Evolutionary conservation across 108 stramenopile species (phyloP).

Genomic region (Cyclotella baltica): DNA sequence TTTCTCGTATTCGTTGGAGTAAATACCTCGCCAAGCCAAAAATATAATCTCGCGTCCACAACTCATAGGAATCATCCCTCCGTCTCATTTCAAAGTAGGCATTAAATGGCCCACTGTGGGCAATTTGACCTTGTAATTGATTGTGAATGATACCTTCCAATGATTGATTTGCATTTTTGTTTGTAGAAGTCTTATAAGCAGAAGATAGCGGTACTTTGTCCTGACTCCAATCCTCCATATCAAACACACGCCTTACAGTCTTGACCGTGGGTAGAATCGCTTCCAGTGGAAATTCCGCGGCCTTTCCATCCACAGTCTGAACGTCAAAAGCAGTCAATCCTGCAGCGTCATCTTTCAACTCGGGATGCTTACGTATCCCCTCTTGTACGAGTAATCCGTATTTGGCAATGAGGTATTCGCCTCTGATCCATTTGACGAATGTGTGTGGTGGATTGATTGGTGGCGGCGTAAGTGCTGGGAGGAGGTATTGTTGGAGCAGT

Average conservation of each 20-base stretch:
- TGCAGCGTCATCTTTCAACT: slow-evolving; percentile 63
- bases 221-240: slow-evolving; percentile 66
- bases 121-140: slow-evolving; percentile 63
- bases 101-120: slow-evolving; percentile 74
- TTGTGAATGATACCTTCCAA: slow-evolving; percentile 63
- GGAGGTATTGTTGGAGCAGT: slow-evolving; percentile 60
- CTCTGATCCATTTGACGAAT: slow-evolving; percentile 77
- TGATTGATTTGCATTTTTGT: slow-evolving; percentile 16
- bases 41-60: slow-evolving; percentile 83
- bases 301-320: slow-evolving; percentile 25
- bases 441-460: slow-evolving; percentile 51
- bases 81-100: slow-evolving; percentile 73
- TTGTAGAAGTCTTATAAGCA: slow-evolving; percentile 20
- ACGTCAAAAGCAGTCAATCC: slow-evolving; percentile 37
- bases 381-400: slow-evolving; percentile 59
- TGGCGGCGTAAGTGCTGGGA: slow-evolving; percentile 65
- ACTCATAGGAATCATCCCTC: slow-evolving; percentile 71
- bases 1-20: slow-evolving; percentile 43
- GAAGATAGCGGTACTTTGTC: slow-evolving; percentile 40
- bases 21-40: slow-evolving; percentile 76
- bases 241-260: slow-evolving; percentile 66
- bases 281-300: slow-evolving; percentile 33
- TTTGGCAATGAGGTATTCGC: slow-evolving; percentile 74
- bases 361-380: slow-evolving; percentile 49
- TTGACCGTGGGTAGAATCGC: slow-evolving; percentile 54